Base-by-base conservation (phyloP, 768 basidiomycete genomes). In the Strobilomyces dryophilus region DNA sequence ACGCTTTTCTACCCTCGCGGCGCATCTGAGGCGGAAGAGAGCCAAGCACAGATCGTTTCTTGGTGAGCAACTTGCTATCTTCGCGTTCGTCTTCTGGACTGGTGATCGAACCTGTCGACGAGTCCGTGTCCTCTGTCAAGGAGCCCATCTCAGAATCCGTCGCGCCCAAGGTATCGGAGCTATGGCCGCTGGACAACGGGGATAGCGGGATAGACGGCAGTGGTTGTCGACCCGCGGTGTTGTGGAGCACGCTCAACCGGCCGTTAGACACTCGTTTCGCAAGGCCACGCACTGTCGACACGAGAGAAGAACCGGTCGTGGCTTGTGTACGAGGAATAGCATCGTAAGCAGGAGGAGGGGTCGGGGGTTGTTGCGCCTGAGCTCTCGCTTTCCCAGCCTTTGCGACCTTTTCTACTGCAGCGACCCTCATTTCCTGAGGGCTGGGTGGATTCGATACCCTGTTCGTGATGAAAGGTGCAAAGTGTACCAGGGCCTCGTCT, bases 401-500 rank as follows among this genome's bases (percentile, higher is more conserved):
- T 12, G 77, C 64, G 12, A 85, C 81, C 58, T 68, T 75, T 58
- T 74, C 79, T 34, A 85, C 74, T 17, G 83, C 82, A 20, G 78
- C 73, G 14, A 77, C 71, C 39, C 83, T 74, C 34, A 75, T 73
- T 61, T 72, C 81, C 9, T 66, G 72, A 17, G 71, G 68, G 29
- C 65, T 69, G 54, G 58, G 17, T 2, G 61, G 59, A 11, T 46
- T 31, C 0, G 31, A n/a, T 32, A 46, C 61, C 47, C 40, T 61
- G 56, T 54, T 47, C 17, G 61, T 54, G 74, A 89, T 76, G 71
- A 89, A 85, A 3, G 89, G 85, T 11, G 76, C 79, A 73, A 97
- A 94, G 11, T 77, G 74, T 27, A 65, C 65, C 61, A 87, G 79
- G 9, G 87, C 85, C 62, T 97, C 93, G 26, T 74, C 71, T 72